Conservation (phyloP, 1,284 basidiomycete species). For the Pisolithus thermaeus region DNA sequence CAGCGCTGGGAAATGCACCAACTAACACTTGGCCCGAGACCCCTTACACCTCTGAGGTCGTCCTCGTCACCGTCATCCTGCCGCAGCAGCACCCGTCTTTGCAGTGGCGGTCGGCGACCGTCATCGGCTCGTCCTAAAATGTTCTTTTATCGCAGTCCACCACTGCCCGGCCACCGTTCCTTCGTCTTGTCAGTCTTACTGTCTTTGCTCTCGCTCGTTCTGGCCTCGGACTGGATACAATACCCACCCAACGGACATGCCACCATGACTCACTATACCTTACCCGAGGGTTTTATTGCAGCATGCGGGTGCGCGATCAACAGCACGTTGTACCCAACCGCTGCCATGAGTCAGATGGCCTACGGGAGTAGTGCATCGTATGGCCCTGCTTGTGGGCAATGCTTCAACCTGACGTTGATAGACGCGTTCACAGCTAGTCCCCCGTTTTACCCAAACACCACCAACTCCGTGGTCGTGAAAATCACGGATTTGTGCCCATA, state of each 20-base stretch:
- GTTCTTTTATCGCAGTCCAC: conserved; percentile 5
- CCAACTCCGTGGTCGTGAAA: conserved; percentile 64
- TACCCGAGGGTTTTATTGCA: conserved; percentile 53
- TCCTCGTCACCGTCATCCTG: neutral
- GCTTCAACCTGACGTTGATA: conserved; percentile 70
- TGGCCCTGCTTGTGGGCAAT: conserved; percentile 67
- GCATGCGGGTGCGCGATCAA: conserved; percentile 60
- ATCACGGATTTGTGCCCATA: conserved; percentile 70
- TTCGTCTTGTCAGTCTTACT: conserved; percentile 19
- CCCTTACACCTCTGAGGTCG: neutral
- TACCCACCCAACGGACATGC: conserved; percentile 51
- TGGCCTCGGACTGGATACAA: conserved; percentile 46
- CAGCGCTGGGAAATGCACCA: neutral
- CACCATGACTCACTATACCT: conserved; percentile 58
- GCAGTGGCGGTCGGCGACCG: too few relatives aligned
- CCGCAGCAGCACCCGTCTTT: too few relatives aligned
- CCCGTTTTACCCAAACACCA: conserved; percentile 60
- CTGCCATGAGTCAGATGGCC: conserved; percentile 70
- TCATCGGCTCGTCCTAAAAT: conserved; percentile 6
- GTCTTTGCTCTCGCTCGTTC: conserved; percentile 17
- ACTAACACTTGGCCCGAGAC: neutral
- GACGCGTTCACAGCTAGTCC: conserved; percentile 61
- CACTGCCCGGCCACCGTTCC: conserved; percentile 7
- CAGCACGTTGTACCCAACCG: conserved; percentile 71
- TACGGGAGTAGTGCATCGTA: conserved; percentile 70